Evolutionary conservation across 768 basidiomycete genomes (phyloP), one percentile per base, ranked within the genome.

Genomic region (Porphyrellus cyaneotinctus): DNA sequence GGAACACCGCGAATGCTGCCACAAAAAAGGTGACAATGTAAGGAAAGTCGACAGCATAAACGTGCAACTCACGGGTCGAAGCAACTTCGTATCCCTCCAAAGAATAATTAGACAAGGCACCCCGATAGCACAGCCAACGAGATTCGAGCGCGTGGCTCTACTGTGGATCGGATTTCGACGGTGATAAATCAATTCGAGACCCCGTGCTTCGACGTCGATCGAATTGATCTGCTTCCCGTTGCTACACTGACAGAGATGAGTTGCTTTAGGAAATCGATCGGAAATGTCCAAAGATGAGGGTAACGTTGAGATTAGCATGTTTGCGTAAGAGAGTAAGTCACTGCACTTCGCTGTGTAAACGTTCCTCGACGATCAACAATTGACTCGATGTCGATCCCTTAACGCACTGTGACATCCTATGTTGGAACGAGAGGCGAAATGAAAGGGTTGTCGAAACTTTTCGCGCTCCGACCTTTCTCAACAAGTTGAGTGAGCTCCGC

Each of bases 161-260:
- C 47, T 48, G 44, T 55, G 51, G 43, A 64, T 54, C 51, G 44
- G 42, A 14, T 49, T 46, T 51, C 39, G 56, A 57, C 55, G 54
- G 52, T 26, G 57, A 61, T 59, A 28, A 4, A 28, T 28, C 39
- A 50, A 48, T 51, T 41, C 51, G 47, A 47, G 43, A 38, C 24
- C 32, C 31, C 44, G 38, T 20, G 52, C 59, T 61, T 64, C 59
- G 64, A 55, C 39, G 58, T 62, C 64, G 64, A 64, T 65, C 65
- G 39, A 18, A 9, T 26, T 57, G 53, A 66, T 58, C 36, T 22
- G 31, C 52, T 54, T 61, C 54, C 41, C 15, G 26, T 58, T 64
- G 53, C 54, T 61, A 30, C 58, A 43, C 18, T 39, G 22, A 18
- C 52, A 61, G 52, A 56, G 56, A 43, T 52, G 36, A 51, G 47